phyloP scores from a whole-genome alignment of 2,329 filamentous ascomycete genomes.

The Microdochium nivale region DNA sequence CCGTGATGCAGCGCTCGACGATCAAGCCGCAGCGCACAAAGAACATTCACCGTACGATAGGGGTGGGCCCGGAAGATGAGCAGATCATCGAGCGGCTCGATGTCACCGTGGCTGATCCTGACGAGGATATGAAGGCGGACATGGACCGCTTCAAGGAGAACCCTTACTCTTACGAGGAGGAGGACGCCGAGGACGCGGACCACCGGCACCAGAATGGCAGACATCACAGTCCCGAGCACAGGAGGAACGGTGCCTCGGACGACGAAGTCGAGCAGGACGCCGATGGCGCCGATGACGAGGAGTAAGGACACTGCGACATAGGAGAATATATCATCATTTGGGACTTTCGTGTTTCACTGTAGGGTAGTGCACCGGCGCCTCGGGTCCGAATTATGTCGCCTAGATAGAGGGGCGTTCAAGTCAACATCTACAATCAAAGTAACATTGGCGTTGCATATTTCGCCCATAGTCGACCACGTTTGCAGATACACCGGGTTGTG shows the following conservation, averaged over 20 bases:
- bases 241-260: constrained; percentile 3
- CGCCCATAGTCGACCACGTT: too few relatives aligned
- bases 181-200: constrained; percentile 18
- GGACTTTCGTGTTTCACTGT: background rate
- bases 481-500: too few relatives aligned
- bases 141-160: constrained; percentile 44
- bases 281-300: constrained; percentile 19
- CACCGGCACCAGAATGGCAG: constrained; percentile 11
- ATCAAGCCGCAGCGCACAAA: constrained; percentile 56
- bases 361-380: background rate
- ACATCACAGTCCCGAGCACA: background rate
- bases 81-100: constrained; percentile 48
- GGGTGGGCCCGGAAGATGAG: constrained; percentile 36
- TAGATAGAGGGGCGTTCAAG: too few relatives aligned
- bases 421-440: too few relatives aligned
- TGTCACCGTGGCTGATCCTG: constrained; percentile 45
- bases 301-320: constrained; percentile 13
- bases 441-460: too few relatives aligned
- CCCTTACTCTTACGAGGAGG: constrained; percentile 36
- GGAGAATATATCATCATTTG: constrained; percentile 8
- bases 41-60: constrained; percentile 49
- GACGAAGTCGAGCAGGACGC: constrained; percentile 19
- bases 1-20: constrained; percentile 54
- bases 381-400: too few relatives aligned
- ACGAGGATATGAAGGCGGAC: constrained; percentile 40